Evolutionary conservation across 1,284 basidiomycete genomes (phyloP), one percentile per base, ranked within the genome.

Genomic region (Boletellus deceptivus): DNA sequence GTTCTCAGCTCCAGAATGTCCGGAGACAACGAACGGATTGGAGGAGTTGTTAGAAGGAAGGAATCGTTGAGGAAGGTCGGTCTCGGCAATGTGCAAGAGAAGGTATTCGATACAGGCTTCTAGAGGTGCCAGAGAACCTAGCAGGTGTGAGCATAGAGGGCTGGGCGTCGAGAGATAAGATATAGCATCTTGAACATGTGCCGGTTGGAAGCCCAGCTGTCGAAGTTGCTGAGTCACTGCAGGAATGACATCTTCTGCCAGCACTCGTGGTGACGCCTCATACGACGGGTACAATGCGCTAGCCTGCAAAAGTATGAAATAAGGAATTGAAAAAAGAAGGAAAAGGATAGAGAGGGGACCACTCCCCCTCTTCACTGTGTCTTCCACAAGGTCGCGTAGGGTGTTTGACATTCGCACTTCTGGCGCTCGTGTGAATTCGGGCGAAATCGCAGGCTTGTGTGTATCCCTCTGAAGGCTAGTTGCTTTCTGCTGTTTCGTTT

Each of bases 321-420:
- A 14, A 60, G 20, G 20, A 18, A 40, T 22, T 2, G 16, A 38
- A 44, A 25, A 35, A 31, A 31, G 29, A 31, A 11, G 13, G 4
- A 25, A 9, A 25, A 6, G 4, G 20, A 22, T 3, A 44, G 24
- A 35, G 29, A 29, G 13, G 6, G 3, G 18, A n/a, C 4, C 1
- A 24, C 45, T 59, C 36, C 86, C 90, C 78, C 84, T 80, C 65
- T 89, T 88, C n/a, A 96, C 83, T 0, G 85, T 83, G 20, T 80
- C 79, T 69, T 98, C 93, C 6, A 95, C 89, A 49, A 84, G 71
- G 55, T 93, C 91, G 35, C 94, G 78, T 49, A 97, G 72, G 11
- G 72, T 70, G 18, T 75, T 77, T 1, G 90, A 84, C 90, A 98
- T 94, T 64, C 83, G 86, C 17, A 95, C 93, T 67, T 97, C 93